Evolutionary conservation across 768 basidiomycete genomes (phyloP).

Genomic region (Mycena rebaudengoi): DNA sequence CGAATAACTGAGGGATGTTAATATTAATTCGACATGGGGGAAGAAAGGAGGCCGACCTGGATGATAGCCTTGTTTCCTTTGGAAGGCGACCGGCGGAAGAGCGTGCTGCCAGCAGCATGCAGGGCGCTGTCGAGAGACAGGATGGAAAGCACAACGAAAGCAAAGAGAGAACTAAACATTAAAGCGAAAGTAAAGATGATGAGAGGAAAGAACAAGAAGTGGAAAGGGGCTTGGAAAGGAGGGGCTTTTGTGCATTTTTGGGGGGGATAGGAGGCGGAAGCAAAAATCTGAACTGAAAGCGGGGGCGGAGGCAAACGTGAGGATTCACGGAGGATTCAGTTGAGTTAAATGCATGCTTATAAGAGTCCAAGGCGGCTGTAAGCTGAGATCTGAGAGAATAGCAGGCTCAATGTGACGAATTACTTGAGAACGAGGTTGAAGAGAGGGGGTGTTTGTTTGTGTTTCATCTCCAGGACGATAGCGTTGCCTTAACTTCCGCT

Average conservation of each 20-base stretch:
- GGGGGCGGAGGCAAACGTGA: neutral
- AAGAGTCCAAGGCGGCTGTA: neutral
- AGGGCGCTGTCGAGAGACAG: no score
- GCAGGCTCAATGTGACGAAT: no score
- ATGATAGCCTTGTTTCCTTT: conserved; percentile 40
- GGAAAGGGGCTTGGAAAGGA: no score
- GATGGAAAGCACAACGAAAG: no score
- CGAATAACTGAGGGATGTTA: conserved; percentile 14
- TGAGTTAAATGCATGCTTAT: neutral
- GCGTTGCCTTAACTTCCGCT: neutral
- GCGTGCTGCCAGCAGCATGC: conserved; percentile 7
- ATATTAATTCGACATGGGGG: neutral
- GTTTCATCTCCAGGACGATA: neutral
- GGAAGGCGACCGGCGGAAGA: conserved; percentile 17
- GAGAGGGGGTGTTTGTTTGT: neutral
- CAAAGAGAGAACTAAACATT: no score
- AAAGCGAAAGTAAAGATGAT: no score
- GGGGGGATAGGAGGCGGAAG: no score
- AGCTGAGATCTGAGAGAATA: neutral
- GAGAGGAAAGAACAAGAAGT: no score
- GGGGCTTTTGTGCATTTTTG: no score
- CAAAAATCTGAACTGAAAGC: no score
- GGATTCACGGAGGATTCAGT: neutral
- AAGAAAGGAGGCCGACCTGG: neutral
- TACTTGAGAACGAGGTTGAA: neutral